Percentiles rank a stretch among this genome's conserved stretches.
phyloP scores from a whole-genome alignment of 2,329 filamentous ascomycete genomes.

The Aureobasidium pullulans region DNA sequence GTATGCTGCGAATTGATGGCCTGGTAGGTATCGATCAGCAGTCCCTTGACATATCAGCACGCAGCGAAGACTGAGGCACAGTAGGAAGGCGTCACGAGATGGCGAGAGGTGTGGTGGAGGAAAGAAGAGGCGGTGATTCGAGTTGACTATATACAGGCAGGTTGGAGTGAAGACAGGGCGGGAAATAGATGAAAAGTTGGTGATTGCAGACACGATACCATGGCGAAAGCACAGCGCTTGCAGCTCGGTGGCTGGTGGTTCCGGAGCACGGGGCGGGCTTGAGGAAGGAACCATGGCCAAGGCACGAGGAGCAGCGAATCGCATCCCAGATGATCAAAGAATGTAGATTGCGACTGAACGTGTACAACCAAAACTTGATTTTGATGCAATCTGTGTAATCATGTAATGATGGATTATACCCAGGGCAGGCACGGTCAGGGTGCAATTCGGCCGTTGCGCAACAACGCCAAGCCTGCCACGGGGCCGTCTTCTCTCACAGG shows the following conservation, averaged over 20 bases:
- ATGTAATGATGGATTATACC: not conserved
- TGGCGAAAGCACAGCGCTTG: slow-evolving; percentile 7
- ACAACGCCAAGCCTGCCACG: not conserved
- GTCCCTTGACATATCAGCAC: not conserved
- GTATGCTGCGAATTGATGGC: not conserved
- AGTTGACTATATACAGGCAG: slow-evolving; percentile 5
- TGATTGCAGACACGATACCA: slow-evolving; percentile 7
- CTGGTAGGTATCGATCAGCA: no score
- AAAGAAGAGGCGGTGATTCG: not conserved
- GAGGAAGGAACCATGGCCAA: not conserved
- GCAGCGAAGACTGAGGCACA: not conserved
- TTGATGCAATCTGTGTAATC: not conserved
- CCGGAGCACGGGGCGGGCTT: slow-evolving; percentile 7
- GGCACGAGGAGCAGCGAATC: not conserved
- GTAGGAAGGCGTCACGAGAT: not conserved
- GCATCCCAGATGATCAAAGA: not conserved
- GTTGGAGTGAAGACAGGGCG: not conserved
- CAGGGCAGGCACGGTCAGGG: not conserved
- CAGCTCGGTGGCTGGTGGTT: slow-evolving; percentile 10
- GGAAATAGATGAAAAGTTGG: slow-evolving; percentile 7
- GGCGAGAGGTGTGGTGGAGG: not conserved
- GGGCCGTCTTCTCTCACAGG: not conserved
- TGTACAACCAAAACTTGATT: not conserved
- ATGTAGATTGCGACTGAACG: not conserved
- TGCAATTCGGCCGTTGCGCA: not conserved